A percentile compares a stretch with the other conserved stretches of the same genome.
Evolutionary conservation across 2,329 filamentous ascomycete genomes (phyloP).

Genomic region (Raffaelea ambrosiae): DNA sequence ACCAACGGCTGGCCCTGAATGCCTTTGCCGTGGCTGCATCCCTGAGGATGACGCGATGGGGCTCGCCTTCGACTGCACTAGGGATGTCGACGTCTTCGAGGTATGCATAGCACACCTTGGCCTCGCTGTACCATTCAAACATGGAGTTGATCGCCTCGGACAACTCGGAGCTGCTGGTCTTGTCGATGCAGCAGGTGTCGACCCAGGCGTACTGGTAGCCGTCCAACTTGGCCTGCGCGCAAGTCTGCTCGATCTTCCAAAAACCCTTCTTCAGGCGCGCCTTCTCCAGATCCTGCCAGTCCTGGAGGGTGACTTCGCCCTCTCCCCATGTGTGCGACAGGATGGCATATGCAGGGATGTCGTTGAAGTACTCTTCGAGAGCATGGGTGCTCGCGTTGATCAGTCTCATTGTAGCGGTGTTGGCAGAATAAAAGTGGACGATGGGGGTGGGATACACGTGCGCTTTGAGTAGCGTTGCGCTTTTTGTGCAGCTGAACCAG

Average conservation of each 20-base stretch:
- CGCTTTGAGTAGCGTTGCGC: too few relatives aligned
- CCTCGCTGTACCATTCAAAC: constrained; percentile 23
- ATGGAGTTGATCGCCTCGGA: constrained; percentile 21
- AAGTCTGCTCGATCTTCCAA: constrained; percentile 17
- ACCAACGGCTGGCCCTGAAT: constrained; percentile 7
- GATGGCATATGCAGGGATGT: constrained; percentile 21
- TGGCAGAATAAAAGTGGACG: too few relatives aligned
- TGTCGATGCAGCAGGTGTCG: constrained; percentile 30
- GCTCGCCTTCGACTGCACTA: background rate
- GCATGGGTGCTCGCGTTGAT: constrained; percentile 7
- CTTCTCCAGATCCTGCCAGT: constrained; percentile 9
- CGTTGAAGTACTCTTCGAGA: constrained; percentile 6
- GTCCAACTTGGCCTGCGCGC: constrained; percentile 16
- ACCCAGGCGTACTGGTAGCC: constrained; percentile 24
- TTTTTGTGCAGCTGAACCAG: too few relatives aligned
- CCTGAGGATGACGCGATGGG: background rate
- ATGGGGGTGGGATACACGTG: too few relatives aligned
- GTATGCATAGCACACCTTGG: constrained; percentile 25
- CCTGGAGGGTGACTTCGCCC: constrained; percentile 19
- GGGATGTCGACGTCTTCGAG: constrained; percentile 16
- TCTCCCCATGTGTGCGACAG: constrained; percentile 23
- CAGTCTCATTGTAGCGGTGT: constrained; percentile 10
- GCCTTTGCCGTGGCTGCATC: background rate
- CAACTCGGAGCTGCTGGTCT: constrained; percentile 23
- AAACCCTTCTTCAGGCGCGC: constrained; percentile 12